Evolutionary conservation across 129 eudicot species (phyloP).

Genomic region (Ambrosia trifida): DNA sequence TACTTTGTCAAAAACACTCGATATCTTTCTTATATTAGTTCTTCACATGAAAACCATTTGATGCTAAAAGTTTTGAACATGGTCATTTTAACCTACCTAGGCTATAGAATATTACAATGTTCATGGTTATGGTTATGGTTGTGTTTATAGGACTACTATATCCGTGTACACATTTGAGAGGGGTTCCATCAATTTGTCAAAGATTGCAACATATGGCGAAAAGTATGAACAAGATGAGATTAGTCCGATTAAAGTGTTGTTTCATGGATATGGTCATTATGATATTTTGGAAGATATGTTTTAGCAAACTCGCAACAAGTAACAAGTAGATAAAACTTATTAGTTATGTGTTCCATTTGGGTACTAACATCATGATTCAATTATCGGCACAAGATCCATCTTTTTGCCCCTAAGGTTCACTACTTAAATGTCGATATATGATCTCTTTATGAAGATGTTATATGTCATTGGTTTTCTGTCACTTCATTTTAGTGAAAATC

Average conservation of each 20-base stretch:
- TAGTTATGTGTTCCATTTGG: not conserved
- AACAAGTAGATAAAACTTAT: not conserved
- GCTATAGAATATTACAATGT: no score
- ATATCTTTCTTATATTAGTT: no score
- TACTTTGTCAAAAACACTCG: no score
- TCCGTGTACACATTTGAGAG: constrained; percentile 59
- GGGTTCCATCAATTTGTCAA: constrained; percentile 43
- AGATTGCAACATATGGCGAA: constrained; percentile 71
- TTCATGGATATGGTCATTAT: constrained; percentile 83
- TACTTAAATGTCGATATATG: no score
- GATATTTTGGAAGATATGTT: constrained; percentile 52
- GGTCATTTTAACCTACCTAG: not conserved
- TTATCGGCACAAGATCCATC: not conserved
- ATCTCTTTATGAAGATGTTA: not conserved
- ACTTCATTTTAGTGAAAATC: not conserved
- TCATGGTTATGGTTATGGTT: constrained; percentile 23
- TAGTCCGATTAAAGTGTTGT: constrained; percentile 50
- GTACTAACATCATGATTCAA: not conserved
- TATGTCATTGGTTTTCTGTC: not conserved
- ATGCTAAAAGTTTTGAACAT: not conserved
- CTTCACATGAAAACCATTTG: no score
- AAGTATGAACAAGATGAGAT: constrained; percentile 49
- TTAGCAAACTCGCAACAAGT: constrained; percentile 9
- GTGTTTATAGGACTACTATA: constrained; percentile 55
- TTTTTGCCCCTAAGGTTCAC: not conserved